Percentiles rank a stretch among this genome's conserved stretches.
Evolutionary conservation across 495 filamentous ascomycete species (phyloP).

Genomic region (Trichoderma orchidacearum): DNA sequence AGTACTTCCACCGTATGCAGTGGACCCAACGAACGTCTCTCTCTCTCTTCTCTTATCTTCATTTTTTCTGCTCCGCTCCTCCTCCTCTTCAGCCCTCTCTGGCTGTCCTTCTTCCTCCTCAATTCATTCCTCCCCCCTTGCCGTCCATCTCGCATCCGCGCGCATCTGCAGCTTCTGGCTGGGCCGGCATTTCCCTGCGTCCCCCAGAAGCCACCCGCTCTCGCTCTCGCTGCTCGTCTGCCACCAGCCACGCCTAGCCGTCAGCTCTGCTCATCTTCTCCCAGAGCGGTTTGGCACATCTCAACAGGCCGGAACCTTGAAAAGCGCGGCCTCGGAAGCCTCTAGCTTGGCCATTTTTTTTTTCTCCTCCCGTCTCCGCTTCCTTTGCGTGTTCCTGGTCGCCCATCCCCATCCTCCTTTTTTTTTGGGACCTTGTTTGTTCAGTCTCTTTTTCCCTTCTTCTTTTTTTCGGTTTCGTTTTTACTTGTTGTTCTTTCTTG

Average conservation of each 20-base stretch:
- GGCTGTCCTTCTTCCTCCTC: neutral
- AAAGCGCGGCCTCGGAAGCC: neutral
- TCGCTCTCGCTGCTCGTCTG: neutral
- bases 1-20: no score
- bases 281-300: neutral
- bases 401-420: neutral
- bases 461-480: neutral
- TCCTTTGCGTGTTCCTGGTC: no score
- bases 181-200: no score
- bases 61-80: neutral
- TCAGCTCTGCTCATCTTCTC: neutral
- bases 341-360: neutral
- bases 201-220: neutral
- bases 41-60: neutral
- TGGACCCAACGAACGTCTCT: no score
- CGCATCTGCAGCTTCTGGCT: no score
- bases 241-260: neutral
- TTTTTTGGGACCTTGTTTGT: conserved; percentile 1
- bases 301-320: neutral
- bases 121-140: neutral
- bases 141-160: no score
- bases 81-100: neutral
- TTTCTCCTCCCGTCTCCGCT: conserved; percentile 3
- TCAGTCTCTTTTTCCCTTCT: neutral
- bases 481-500: neutral